phyloP scores from a whole-genome alignment of 1,139 yeast genomes.

The Yamadazyma atmosphaerica region DNA sequence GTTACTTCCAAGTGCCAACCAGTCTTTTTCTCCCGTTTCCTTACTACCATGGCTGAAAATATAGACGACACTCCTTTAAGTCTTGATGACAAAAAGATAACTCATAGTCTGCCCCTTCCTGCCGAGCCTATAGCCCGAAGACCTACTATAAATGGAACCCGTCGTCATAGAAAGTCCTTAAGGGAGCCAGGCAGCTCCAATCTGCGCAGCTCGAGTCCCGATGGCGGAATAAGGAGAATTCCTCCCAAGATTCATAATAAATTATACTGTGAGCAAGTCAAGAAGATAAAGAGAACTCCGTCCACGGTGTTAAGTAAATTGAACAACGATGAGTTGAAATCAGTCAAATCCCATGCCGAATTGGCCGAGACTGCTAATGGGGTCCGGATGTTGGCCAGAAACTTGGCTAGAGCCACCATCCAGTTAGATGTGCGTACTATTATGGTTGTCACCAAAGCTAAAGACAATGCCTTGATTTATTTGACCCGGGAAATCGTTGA shows the following conservation, averaged over 20 bases:
- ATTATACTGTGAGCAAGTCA: constrained; percentile 29
- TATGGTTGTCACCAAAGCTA: constrained; percentile 81
- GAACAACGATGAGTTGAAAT: constrained; percentile 39
- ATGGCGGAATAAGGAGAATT: constrained; percentile 13
- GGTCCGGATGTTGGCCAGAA: constrained; percentile 75
- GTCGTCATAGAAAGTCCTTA: constrained; percentile 15
- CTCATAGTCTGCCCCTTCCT: background rate
- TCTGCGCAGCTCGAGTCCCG: constrained; percentile 16
- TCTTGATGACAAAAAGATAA: constrained; percentile 3
- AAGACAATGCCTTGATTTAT: constrained; percentile 74
- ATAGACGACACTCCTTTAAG: constrained; percentile 17
- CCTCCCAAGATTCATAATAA: constrained; percentile 39
- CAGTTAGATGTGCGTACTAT: constrained; percentile 68
- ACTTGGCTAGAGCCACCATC: constrained; percentile 71
- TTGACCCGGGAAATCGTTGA: constrained; percentile 76
- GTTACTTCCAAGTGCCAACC: no score
- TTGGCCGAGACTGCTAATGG: constrained; percentile 86
- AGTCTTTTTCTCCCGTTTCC: no score
- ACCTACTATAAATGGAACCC: constrained; percentile 3
- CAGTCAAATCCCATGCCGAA: constrained; percentile 68
- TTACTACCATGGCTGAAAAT: constrained; percentile 1
- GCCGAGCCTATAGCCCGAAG: background rate
- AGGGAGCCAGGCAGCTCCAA: constrained; percentile 11
- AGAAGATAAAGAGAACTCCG: constrained; percentile 19
- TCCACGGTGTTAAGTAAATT: constrained; percentile 34